phyloP scores from a whole-genome alignment of 768 basidiomycete species.

The Stropharia rugosoannulata region DNA sequence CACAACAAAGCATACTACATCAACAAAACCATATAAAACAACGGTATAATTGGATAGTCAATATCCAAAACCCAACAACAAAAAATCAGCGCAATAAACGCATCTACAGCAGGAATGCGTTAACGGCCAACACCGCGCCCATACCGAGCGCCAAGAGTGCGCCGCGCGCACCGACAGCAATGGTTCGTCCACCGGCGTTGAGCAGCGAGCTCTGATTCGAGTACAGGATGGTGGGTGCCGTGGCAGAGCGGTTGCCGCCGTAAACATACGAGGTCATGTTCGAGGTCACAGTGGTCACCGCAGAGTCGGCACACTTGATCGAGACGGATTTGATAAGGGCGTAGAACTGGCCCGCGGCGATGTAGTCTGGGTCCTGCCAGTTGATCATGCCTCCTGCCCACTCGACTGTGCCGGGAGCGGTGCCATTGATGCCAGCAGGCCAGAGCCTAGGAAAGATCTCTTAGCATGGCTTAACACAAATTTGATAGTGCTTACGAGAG shows the following conservation, averaged over 20 bases:
- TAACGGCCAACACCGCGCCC: slow-evolving; percentile 24
- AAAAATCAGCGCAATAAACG: not conserved
- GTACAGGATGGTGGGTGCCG: slow-evolving; percentile 54
- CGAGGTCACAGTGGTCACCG: slow-evolving; percentile 36
- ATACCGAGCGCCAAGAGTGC: slow-evolving; percentile 20
- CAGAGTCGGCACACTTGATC: slow-evolving; percentile 60
- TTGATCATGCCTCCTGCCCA: slow-evolving; percentile 86
- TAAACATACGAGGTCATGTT: slow-evolving; percentile 68
- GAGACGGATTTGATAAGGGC: slow-evolving; percentile 60
- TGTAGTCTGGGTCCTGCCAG: slow-evolving; percentile 79
- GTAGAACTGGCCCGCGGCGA: slow-evolving; percentile 72
- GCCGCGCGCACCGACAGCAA: slow-evolving; percentile 16
- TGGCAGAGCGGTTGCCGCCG: slow-evolving; percentile 45
- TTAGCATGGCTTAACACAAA: not conserved
- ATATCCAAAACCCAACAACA: too few relatives aligned
- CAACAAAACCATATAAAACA: too few relatives aligned
- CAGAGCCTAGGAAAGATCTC: slow-evolving; percentile 48
- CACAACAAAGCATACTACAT: too few relatives aligned
- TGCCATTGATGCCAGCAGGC: slow-evolving; percentile 72
- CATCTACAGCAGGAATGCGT: slow-evolving; percentile 21
- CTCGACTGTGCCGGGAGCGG: slow-evolving; percentile 64
- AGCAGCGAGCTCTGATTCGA: slow-evolving; percentile 59
- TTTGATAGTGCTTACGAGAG: slow-evolving; percentile 50
- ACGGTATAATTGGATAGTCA: too few relatives aligned
- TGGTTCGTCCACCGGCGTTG: slow-evolving; percentile 39